Evolutionary conservation across 768 basidiomycete genomes (phyloP).

Genomic region (Calocybe indica): DNA sequence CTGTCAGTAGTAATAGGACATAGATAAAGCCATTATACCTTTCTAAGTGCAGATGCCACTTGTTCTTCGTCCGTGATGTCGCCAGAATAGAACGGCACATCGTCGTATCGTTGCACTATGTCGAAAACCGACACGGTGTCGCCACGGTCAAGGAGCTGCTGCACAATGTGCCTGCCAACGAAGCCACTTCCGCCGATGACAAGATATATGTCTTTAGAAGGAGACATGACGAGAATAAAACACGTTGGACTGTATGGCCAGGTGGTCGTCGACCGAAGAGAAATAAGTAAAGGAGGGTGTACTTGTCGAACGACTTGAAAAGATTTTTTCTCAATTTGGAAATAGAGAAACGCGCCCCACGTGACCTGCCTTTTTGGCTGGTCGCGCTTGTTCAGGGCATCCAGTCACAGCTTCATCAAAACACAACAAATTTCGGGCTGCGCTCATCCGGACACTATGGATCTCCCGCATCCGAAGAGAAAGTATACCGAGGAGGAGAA

Average conservation of each 20-base stretch:
- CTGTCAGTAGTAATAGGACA: constrained; percentile 1
- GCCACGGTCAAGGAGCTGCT: constrained; percentile 72
- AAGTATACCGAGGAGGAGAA: constrained; percentile 63
- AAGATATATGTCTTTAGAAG: constrained; percentile 63
- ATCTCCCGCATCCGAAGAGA: constrained; percentile 21
- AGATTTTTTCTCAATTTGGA: constrained; percentile 9
- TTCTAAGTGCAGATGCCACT: constrained; percentile 66
- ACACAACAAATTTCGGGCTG: constrained; percentile 4
- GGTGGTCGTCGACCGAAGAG: too few relatives aligned
- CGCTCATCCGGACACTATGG: constrained; percentile 17
- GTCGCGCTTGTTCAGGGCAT: constrained; percentile 12
- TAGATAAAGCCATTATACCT: constrained; percentile 34
- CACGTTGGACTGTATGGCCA: constrained; percentile 12
- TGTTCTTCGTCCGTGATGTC: constrained; percentile 79
- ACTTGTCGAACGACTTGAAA: constrained; percentile 16
- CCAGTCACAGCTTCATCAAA: constrained; percentile 1
- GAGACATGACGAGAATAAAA: too few relatives aligned
- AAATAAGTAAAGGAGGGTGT: neutral
- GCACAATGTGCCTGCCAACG: constrained; percentile 86
- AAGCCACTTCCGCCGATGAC: constrained; percentile 96
- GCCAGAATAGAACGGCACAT: constrained; percentile 82
- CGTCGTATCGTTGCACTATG: constrained; percentile 85
- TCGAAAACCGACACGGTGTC: constrained; percentile 86
- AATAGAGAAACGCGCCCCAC: constrained; percentile 28
- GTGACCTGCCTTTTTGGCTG: constrained; percentile 22